Conservation (phyloP, 257 asterid genomes). For the Solanum neorickii region DNA sequence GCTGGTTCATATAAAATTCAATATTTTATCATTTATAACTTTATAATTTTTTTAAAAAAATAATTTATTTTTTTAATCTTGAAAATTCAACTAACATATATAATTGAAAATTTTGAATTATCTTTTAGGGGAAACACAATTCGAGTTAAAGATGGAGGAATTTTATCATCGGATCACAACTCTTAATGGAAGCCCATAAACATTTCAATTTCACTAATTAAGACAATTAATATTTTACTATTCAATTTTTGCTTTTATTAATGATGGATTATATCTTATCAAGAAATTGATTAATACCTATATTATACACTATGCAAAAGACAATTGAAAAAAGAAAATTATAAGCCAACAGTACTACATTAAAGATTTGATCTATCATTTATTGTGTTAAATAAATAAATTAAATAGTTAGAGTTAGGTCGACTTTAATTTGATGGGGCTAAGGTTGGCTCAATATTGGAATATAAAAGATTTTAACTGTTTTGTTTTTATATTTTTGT, state of each 20-base stretch:
- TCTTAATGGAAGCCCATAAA: not conserved
- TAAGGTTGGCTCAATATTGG: not conserved
- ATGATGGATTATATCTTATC: not conserved
- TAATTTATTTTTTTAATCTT: not conserved
- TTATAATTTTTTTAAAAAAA: not conserved
- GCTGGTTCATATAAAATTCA: not conserved
- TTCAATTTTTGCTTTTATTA: not conserved
- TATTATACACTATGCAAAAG: not conserved
- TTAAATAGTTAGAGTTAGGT: not conserved
- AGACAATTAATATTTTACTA: not conserved
- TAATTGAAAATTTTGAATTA: not conserved
- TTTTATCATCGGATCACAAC: not conserved
- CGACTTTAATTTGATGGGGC: not conserved
- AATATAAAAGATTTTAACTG: not conserved
- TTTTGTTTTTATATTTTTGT: not conserved
- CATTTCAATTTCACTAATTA: not conserved
- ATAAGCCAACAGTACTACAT: not conserved
- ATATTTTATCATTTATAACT: not conserved
- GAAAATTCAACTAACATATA: not conserved
- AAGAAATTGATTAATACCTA: not conserved
- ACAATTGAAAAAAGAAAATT: not conserved
- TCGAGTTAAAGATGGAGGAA: fast-evolving
- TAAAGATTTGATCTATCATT: not conserved
- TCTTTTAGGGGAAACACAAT: not conserved
- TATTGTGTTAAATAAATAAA: too few species aligned